Evolutionary conservation across 192 early-diverging fungal species (phyloP).

Genomic region (Linnemannia zychae): DNA sequence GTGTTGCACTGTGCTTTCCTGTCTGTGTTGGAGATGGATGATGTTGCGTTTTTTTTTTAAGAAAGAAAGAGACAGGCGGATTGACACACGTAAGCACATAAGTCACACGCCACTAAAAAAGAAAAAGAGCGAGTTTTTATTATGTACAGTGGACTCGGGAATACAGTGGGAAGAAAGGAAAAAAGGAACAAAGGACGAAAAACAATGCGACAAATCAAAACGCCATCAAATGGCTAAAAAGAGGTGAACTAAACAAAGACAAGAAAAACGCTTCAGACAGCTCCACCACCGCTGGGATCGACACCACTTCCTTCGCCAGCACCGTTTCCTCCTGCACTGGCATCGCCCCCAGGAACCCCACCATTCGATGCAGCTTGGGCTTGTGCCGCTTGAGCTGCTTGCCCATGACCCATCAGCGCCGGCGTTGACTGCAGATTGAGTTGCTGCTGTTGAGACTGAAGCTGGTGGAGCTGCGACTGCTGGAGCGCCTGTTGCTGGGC

Average conservation of each 20-base stretch:
- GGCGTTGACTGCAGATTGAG: slow-evolving; percentile 39
- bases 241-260: not conserved
- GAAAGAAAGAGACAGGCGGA: not conserved
- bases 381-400: not conserved
- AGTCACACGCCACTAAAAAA: slow-evolving; percentile 4
- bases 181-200: slow-evolving; percentile 13
- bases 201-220: not conserved
- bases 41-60: too few relatives aligned
- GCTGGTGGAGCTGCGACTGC: slow-evolving; percentile 16
- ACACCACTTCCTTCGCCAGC: not conserved
- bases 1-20: not conserved
- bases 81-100: not conserved
- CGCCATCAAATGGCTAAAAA: not conserved
- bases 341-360: not conserved
- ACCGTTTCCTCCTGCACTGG: not conserved
- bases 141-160: not conserved
- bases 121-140: too few relatives aligned
- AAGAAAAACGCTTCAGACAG: not conserved
- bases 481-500: slow-evolving; percentile 7
- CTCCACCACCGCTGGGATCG: not conserved
- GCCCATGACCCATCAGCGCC: slow-evolving; percentile 12
- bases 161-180: not conserved
- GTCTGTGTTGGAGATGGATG: not conserved
- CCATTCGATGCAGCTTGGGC: slow-evolving; percentile 5
- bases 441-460: slow-evolving; percentile 16